Conservation (phyloP, 768 basidiomycete genomes). For the Leucocoprinus leucothites region DNA sequence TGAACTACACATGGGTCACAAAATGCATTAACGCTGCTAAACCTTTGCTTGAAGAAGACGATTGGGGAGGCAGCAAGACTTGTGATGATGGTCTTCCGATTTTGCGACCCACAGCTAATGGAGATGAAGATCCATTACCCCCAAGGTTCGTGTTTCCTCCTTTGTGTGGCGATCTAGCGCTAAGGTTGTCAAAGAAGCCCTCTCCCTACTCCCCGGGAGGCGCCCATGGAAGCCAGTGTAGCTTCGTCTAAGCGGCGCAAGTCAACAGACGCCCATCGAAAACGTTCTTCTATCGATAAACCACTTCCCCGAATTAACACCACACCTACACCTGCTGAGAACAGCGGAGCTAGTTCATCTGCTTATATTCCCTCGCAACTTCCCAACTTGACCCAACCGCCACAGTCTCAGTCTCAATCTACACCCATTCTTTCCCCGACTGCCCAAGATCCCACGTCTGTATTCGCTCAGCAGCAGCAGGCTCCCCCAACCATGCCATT, state of each 20-base stretch:
- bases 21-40: conserved; percentile 32
- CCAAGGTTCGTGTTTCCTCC: conserved; percentile 40
- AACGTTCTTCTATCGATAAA: neutral
- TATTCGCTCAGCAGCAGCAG: conserved; percentile 10
- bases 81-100: conserved; percentile 37
- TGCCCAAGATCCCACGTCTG: neutral
- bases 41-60: conserved; percentile 33
- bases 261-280: neutral
- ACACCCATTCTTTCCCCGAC: neutral
- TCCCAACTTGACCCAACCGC: neutral
- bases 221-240: conserved; percentile 36
- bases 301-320: neutral
- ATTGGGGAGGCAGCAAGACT: conserved; percentile 49
- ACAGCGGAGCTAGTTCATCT: neutral
- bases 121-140: conserved; percentile 36
- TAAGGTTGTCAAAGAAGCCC: conserved; percentile 45
- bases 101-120: conserved; percentile 22
- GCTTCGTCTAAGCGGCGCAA: neutral
- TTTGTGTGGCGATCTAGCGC: conserved; percentile 11
- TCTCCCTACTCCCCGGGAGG: conserved; percentile 59
- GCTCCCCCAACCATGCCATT: neutral
- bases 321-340: neutral
- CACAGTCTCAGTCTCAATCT: neutral
- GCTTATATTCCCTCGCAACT: neutral
- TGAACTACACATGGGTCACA: conserved; percentile 52